Percentiles rank a stretch among this genome's conserved stretches.
Conservation (phyloP, 495 filamentous ascomycete species). For the Darksidea phi region DNA sequence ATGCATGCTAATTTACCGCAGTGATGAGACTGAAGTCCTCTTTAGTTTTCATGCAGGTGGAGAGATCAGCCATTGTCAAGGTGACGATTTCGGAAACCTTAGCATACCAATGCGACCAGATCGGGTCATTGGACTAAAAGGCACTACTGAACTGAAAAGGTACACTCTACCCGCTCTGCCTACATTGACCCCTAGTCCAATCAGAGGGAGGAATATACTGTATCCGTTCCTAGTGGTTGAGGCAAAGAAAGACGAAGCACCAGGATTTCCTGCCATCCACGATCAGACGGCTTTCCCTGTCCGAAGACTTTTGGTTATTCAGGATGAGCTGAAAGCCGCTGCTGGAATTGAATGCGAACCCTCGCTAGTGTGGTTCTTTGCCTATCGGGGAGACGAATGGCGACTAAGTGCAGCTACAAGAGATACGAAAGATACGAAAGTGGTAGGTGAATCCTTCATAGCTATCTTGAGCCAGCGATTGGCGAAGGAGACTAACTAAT, state of each 20-base stretch:
- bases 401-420: conserved; percentile 7
- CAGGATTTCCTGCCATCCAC: conserved; percentile 6
- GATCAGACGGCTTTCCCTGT: conserved; percentile 12
- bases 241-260: conserved; percentile 6
- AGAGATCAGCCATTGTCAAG: too few species aligned
- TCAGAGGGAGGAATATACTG: neutral
- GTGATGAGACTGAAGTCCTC: too few species aligned
- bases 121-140: too few species aligned
- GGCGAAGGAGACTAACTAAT: neutral
- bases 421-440: neutral
- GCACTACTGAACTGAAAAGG: too few species aligned
- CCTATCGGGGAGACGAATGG: conserved; percentile 11
- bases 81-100: too few species aligned
- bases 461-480: neutral
- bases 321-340: neutral
- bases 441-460: neutral
- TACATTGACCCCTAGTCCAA: too few species aligned
- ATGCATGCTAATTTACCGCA: too few species aligned
- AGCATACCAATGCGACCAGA: too few species aligned
- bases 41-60: too few species aligned
- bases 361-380: conserved; percentile 18
- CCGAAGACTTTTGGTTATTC: neutral
- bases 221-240: conserved; percentile 12
- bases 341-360: neutral
- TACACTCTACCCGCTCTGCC: too few species aligned